Conservation (phyloP, 1,284 basidiomycete genomes). For the Boletus albobrunnescens region DNA sequence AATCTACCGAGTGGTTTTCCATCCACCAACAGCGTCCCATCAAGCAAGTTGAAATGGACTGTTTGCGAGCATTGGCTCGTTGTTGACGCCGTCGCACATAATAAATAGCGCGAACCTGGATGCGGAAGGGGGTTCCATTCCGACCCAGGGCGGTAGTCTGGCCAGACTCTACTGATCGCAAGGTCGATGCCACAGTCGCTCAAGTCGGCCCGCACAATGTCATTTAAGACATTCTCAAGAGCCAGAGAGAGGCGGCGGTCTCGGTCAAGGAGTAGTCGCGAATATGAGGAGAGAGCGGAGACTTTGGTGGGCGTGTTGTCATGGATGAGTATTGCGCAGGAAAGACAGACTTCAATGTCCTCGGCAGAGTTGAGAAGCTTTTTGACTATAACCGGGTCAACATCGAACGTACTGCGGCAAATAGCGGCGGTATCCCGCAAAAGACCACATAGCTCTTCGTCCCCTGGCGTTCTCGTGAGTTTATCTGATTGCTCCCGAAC, state of each 20-base stretch:
- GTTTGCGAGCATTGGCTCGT: conserved; percentile 10
- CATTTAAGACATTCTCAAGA: conserved; percentile 22
- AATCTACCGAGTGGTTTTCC: conserved; percentile 40
- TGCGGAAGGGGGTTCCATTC: conserved; percentile 31
- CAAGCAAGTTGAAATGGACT: conserved; percentile 40
- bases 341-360: conserved; percentile 34
- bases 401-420: conserved; percentile 42
- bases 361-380: conserved; percentile 18
- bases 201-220: conserved; percentile 1
- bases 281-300: background rate
- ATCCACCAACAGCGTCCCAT: conserved; percentile 41
- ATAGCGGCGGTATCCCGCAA: conserved; percentile 36
- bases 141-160: conserved; percentile 29
- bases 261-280: conserved; percentile 23
- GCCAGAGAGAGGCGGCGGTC: conserved; percentile 31
- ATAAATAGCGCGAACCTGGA: conserved; percentile 38
- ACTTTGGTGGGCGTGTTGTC: conserved; percentile 25
- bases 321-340: conserved; percentile 36
- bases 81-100: conserved; percentile 18
- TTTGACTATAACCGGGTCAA: conserved; percentile 21
- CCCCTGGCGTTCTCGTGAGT: conserved; percentile 19
- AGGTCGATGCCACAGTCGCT: conserved; percentile 30
- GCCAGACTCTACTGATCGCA: conserved; percentile 38
- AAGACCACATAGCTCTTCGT: conserved; percentile 24
- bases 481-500: conserved; percentile 28